Base-by-base conservation (phyloP, 2,329 filamentous ascomycete genomes). In the Botrytis cinerea region DNA sequence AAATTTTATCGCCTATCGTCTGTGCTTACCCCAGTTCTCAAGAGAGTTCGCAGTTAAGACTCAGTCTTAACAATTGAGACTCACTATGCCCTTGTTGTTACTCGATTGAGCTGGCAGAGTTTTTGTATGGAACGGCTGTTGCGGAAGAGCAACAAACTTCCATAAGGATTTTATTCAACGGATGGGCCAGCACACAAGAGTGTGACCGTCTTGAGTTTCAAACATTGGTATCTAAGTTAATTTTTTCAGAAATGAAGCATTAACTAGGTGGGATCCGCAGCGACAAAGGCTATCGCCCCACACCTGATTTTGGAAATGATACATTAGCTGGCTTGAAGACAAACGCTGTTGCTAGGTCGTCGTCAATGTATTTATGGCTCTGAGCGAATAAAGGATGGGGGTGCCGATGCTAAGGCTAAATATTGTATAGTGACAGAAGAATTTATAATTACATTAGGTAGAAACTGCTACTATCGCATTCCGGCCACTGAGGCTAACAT, bases 11-110 rank as follows among this genome's bases (percentile, higher is more conserved):
- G 18, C 28, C 48, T 43, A 38, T 51, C 35, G 45, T 67, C 66
- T 69, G 35, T 69, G 66, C 66, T 69, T 68, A 61, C 51, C 54
- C 43, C 68, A 70, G 43, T 70, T 62, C 40, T 70, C 20, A 32
- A 60, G 35, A 38, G 40, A 46, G 28, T 68, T 68, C 66, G 66
- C 66, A 68, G 66, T 25, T 28, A 38, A 57, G 51, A 28, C n/a
- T 43, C 6, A 35, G 38, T n/a, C n/a, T 57, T 32, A 57, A 57
- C 18, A 28, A 5, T n/a, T n/a, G 18, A 22, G n/a, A 59, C 28
- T 59, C 20, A 38, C 20, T 67, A 51, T 68, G 32, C 64, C 64
- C n/a, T 68, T 68, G 16, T 54, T 43, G 35, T 43, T 57, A 28
- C 51, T 57, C 51, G 12, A 9, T 40, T 28, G 35, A 67, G 12